phyloP scores from a whole-genome alignment of 1,139 yeast genomes.

The Taphrina pruni region DNA sequence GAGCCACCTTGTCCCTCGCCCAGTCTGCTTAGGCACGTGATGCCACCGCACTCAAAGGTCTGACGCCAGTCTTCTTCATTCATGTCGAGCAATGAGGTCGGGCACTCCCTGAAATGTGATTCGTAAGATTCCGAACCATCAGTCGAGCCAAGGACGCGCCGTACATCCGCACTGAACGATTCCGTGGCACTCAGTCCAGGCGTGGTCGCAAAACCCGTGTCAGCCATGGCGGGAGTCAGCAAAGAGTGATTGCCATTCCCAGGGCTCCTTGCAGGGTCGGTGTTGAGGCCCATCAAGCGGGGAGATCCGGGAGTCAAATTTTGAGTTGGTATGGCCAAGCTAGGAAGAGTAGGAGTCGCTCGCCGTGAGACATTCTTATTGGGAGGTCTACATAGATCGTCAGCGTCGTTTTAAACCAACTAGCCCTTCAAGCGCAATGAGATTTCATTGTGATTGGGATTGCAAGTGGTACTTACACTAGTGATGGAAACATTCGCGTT shows the following conservation, averaged over 20 bases:
- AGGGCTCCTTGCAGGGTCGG: neutral
- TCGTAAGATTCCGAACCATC: neutral
- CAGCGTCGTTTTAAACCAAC: neutral
- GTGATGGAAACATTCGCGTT: neutral
- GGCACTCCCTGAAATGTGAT: neutral
- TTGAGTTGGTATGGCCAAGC: constrained; percentile 10
- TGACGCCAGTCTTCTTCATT: constrained; percentile 80
- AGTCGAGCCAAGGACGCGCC: constrained; percentile 27
- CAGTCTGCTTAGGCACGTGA: constrained; percentile 67
- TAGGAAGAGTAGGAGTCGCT: constrained; percentile 13
- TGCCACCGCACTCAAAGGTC: constrained; percentile 64
- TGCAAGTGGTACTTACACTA: neutral
- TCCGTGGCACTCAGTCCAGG: constrained; percentile 15
- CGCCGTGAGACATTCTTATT: constrained; percentile 5
- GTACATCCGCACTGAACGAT: constrained; percentile 35
- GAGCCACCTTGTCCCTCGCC: constrained; percentile 98
- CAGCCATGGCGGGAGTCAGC: constrained; percentile 9
- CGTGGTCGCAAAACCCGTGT: constrained; percentile 6
- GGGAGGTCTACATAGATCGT: constrained; percentile 8
- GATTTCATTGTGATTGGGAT: neutral
- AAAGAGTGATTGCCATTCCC: neutral
- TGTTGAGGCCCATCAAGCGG: neutral
- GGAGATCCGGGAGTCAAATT: constrained; percentile 2
- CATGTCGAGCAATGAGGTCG: constrained; percentile 57
- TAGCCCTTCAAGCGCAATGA: neutral